Evolutionary conservation across 148 eudicot species (phyloP).

Genomic region (Silene latifolia): DNA sequence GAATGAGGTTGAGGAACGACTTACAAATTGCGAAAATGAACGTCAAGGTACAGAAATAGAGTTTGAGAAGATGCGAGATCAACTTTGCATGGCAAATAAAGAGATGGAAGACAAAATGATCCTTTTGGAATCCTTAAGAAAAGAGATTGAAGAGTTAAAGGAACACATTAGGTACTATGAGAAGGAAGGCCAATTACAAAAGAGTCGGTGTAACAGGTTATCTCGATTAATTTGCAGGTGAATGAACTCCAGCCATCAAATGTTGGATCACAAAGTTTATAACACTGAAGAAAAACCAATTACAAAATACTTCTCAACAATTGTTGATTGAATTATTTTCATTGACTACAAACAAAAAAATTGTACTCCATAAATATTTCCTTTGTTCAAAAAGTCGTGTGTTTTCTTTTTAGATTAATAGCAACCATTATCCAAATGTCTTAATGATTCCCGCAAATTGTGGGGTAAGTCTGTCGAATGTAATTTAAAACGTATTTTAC

Average conservation of each 20-base stretch:
- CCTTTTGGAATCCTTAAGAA: conserved; percentile 3
- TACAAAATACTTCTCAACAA: no score
- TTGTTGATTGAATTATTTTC: no score
- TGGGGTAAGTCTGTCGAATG: no score
- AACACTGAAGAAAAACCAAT: no score
- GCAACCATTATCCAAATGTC: no score
- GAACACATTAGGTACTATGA: not conserved
- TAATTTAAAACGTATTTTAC: no score
- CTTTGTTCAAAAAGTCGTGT: no score
- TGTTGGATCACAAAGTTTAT: no score
- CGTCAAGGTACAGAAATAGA: not conserved
- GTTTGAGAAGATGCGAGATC: not conserved
- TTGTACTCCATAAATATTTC: no score
- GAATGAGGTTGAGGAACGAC: conserved; percentile 1
- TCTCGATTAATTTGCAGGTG: not conserved
- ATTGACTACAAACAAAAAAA: no score
- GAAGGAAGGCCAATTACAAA: conserved; percentile 7
- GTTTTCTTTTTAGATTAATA: no score
- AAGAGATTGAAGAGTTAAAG: conserved; percentile 10
- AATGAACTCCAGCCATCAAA: not conserved
- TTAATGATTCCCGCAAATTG: no score
- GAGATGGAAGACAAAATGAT: not conserved
- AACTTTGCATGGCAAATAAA: not conserved
- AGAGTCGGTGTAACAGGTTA: not conserved
- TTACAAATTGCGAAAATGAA: not conserved